Evolutionary conservation across 2,329 filamentous ascomycete genomes (phyloP), one percentile per base, ranked within the genome.

Genomic region (Cladorrhinum sp.): DNA sequence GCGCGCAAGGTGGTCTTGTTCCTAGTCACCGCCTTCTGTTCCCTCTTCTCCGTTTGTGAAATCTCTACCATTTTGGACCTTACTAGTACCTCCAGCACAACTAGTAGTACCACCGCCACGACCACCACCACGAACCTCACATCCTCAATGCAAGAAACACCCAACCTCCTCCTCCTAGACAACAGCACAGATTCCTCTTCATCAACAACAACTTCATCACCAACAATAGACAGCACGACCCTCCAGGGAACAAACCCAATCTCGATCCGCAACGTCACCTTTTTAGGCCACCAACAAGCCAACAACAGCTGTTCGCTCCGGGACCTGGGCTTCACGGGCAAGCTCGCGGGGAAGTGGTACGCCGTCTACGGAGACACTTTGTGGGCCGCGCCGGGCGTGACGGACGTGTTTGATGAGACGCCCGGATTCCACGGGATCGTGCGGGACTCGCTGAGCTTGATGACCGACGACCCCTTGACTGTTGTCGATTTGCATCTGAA

Each of bases 361-460:
- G 74, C 73, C 18, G 67, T 77, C 1, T 78, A 73, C 16, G 72
- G 70, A 12, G 73, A 75, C 57, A 70, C 68, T 6, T 55, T 77
- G 1, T 78, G 75, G 72, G 74, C 73, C 48, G 69, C 67, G 0
- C 56, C 66, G 1, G 74, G 73, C 0, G 69, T 77, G 2, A 71
- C 65, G 1, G 67, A 76, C n/a, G 68, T 70, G 0, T 60, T 60
- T 1, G 25, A 66, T 3, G 71, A 75, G 24, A 62, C 65, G 1
- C 63, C 68, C 0, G 73, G 74, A 0, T 77, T 78, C 49, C 72
- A 77, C 24, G 76, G 74, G 22, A 74, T 77, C 71, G 76, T 77
- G 1, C 68, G 76, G 7, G 72, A 77, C 58, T 68, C 74, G 3
- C 61, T 76, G 4, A 76, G 75, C 1, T 60, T 72, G 58, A 76